Percentiles rank a stretch among this genome's conserved stretches.
phyloP scores from a whole-genome alignment of 768 basidiomycete species.

The Russula emetica region DNA sequence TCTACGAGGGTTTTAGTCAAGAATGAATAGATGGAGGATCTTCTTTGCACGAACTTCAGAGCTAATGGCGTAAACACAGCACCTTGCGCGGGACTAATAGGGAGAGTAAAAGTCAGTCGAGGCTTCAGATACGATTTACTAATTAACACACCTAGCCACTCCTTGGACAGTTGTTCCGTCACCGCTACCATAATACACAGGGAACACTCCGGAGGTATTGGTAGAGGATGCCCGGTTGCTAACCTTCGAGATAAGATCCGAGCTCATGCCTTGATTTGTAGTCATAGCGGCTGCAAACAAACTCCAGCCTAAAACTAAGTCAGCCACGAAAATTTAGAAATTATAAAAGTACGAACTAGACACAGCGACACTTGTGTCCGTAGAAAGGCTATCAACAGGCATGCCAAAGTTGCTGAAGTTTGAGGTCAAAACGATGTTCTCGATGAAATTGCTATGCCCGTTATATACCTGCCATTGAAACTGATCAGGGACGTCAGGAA shows the following conservation, averaged over 20 bases:
- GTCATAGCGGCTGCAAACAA: constrained; percentile 22
- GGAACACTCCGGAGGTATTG: constrained; percentile 14
- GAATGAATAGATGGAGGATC: background rate
- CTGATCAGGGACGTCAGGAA: background rate
- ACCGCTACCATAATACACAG: constrained; percentile 2
- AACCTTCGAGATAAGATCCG: constrained; percentile 16
- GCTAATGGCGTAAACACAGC: constrained; percentile 30
- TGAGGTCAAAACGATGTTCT: background rate
- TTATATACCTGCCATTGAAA: constrained; percentile 20
- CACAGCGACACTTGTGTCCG: background rate
- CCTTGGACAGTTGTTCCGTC: constrained; percentile 9
- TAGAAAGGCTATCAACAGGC: constrained; percentile 9
- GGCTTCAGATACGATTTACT: background rate
- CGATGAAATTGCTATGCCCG: constrained; percentile 12
- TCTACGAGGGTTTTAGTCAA: background rate
- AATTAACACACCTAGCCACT: constrained; percentile 19
- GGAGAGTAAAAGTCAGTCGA: background rate
- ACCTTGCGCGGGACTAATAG: constrained; percentile 29
- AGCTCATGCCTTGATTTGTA: background rate
- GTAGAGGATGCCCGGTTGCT: constrained; percentile 16
- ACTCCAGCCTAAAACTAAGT: constrained; percentile 12
- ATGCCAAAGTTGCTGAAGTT: constrained; percentile 12
- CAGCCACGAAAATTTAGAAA: background rate
- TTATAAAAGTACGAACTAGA: background rate
- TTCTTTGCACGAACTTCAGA: constrained; percentile 24